phyloP scores from a whole-genome alignment of 805 yeast genomes.

The Candida endomychidarum region DNA sequence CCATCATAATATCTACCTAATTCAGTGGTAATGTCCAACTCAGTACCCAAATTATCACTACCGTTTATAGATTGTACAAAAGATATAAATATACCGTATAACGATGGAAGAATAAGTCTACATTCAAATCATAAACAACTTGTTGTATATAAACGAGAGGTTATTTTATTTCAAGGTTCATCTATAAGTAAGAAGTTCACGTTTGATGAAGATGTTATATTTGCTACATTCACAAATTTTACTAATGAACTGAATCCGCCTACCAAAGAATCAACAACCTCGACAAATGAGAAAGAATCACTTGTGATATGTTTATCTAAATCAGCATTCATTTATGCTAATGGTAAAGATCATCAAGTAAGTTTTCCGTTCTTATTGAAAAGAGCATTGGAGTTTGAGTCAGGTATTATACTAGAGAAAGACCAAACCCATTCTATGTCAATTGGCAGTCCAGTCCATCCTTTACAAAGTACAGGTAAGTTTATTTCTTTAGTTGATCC shows the following conservation, averaged over 20 bases:
- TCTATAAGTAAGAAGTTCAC: constrained; percentile 47
- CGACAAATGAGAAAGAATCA: constrained; percentile 11
- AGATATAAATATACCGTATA: constrained; percentile 25
- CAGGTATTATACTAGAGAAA: constrained; percentile 67
- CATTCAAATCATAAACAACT: constrained; percentile 34
- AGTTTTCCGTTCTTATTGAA: constrained; percentile 69
- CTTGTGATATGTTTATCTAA: constrained; percentile 63
- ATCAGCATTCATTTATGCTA: constrained; percentile 61
- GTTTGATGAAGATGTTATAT: constrained; percentile 51
- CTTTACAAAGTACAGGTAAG: constrained; percentile 28
- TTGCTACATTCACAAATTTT: constrained; percentile 64
- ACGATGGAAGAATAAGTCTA: constrained; percentile 19
- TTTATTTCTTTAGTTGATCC: constrained; percentile 77
- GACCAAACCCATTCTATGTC: constrained; percentile 23
- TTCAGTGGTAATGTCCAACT: too few species aligned
- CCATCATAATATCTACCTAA: too few species aligned
- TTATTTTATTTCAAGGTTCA: constrained; percentile 49
- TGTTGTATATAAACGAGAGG: constrained; percentile 37
- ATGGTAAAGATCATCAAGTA: constrained; percentile 59
- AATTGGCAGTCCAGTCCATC: constrained; percentile 13
- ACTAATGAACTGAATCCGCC: constrained; percentile 4
- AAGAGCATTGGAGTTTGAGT: constrained; percentile 61
- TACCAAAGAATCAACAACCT: too few species aligned
- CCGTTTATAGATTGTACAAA: constrained; percentile 33
- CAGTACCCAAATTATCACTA: constrained; percentile 15